Conservation (phyloP, 1,139 yeast species). For the Candida smagusa region DNA sequence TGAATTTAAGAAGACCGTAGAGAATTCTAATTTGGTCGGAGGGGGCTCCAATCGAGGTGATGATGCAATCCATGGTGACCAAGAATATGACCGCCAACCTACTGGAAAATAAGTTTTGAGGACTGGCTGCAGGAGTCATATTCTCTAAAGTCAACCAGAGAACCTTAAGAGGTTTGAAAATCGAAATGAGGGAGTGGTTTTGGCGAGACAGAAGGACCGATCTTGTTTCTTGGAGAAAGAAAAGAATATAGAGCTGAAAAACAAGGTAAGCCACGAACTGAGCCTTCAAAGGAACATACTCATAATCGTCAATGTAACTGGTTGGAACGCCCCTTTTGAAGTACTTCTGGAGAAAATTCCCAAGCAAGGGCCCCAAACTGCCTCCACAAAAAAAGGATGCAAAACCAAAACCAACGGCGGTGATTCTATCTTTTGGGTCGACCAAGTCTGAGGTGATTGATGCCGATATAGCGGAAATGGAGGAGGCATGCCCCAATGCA, state of each 20-base stretch:
- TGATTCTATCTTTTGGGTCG: neutral
- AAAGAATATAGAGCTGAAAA: slow-evolving; percentile 25
- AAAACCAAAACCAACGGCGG: neutral
- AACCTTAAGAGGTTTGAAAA: slow-evolving; percentile 48
- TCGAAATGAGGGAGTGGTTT: slow-evolving; percentile 13
- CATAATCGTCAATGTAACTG: slow-evolving; percentile 9
- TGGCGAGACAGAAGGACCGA: slow-evolving; percentile 3
- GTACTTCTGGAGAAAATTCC: neutral
- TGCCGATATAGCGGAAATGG: neutral
- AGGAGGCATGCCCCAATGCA: neutral
- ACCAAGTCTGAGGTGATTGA: neutral
- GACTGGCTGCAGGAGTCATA: slow-evolving; percentile 16
- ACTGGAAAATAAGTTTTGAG: slow-evolving; percentile 11
- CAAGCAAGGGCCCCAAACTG: neutral
- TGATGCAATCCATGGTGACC: slow-evolving; percentile 44
- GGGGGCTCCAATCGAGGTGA: slow-evolving; percentile 29
- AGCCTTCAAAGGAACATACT: slow-evolving; percentile 29
- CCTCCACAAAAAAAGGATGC: neutral
- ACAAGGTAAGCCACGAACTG: slow-evolving; percentile 24
- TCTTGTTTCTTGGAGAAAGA: slow-evolving; percentile 56
- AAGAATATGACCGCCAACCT: slow-evolving; percentile 40
- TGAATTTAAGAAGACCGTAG: slow-evolving; percentile 55
- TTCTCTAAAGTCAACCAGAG: slow-evolving; percentile 35
- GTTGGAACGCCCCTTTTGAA: neutral
- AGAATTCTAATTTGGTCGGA: slow-evolving; percentile 48